Conservation (phyloP, 257 asterid genomes). For the Solanum megistacrolobum region DNA sequence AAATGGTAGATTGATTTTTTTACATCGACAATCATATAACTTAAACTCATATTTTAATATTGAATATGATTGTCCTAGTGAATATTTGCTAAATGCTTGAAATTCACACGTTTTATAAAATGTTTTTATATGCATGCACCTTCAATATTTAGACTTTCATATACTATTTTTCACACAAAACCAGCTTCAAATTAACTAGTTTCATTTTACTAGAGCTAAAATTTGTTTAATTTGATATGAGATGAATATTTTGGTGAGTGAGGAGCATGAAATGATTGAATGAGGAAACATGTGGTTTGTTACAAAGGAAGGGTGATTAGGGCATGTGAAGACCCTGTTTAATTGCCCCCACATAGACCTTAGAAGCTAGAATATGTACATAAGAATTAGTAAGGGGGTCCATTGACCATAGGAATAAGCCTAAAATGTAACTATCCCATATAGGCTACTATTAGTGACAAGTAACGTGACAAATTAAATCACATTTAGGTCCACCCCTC, state of each 20-base stretch:
- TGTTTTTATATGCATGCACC: not conserved
- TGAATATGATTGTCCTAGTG: not conserved
- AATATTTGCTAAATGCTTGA: not conserved
- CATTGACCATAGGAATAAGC: not conserved
- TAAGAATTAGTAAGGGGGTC: not conserved
- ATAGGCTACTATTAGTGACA: not conserved
- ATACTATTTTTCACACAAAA: not conserved
- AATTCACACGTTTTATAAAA: not conserved
- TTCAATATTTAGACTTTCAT: not conserved
- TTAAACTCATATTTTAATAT: not conserved
- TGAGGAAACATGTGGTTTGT: constrained; percentile 32
- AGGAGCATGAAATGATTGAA: constrained; percentile 8
- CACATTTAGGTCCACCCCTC: constrained; percentile 6
- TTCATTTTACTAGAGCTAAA: not conserved
- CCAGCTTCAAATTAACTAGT: not conserved
- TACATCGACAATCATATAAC: not conserved
- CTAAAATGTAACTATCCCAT: not conserved
- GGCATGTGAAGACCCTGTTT: constrained; percentile 30
- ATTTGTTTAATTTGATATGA: not conserved
- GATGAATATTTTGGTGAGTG: not conserved
- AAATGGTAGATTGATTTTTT: not conserved
- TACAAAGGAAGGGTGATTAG: constrained; percentile 10
- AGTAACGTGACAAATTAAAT: constrained; percentile 5
- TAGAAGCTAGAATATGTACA: not conserved
- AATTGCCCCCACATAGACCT: constrained; percentile 26